Evolutionary conservation across 2,329 filamentous ascomycete species (phyloP).

Genomic region (Fusarium metavorans): DNA sequence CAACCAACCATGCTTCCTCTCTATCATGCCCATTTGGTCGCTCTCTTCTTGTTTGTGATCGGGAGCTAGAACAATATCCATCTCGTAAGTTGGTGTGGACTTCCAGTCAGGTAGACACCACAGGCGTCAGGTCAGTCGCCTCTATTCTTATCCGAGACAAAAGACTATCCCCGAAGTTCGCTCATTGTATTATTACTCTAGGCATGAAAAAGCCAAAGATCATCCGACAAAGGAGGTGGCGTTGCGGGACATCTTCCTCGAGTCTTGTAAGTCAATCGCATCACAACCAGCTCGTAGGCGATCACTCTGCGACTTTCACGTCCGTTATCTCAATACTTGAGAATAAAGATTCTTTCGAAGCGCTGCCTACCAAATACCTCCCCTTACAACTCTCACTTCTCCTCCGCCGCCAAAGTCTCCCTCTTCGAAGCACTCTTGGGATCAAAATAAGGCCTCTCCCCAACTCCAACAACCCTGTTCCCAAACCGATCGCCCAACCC

Average conservation of each 20-base stretch:
- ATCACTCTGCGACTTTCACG: background rate
- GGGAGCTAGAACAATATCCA: background rate
- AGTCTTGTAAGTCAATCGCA: background rate
- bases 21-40: background rate
- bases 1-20: background rate
- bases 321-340: background rate
- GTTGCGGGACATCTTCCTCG: background rate
- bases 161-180: too few species aligned
- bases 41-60: background rate
- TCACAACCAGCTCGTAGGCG: background rate
- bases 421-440: slow-evolving; percentile 5
- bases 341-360: background rate
- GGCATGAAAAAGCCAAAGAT: too few species aligned
- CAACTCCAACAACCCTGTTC: slow-evolving; percentile 63
- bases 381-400: background rate
- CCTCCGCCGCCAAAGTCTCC: background rate
- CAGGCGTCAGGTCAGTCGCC: background rate
- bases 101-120: too few species aligned
- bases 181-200: too few species aligned
- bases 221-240: too few species aligned
- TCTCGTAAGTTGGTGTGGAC: background rate
- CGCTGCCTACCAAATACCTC: background rate
- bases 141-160: background rate
- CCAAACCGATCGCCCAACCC: slow-evolving; percentile 61
- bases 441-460: slow-evolving; percentile 67